A percentile compares a stretch with the other conserved stretches of the same genome.
Conservation (phyloP, 2,329 filamentous ascomycete genomes). For the Aspergillus brunneoviolaceus region DNA sequence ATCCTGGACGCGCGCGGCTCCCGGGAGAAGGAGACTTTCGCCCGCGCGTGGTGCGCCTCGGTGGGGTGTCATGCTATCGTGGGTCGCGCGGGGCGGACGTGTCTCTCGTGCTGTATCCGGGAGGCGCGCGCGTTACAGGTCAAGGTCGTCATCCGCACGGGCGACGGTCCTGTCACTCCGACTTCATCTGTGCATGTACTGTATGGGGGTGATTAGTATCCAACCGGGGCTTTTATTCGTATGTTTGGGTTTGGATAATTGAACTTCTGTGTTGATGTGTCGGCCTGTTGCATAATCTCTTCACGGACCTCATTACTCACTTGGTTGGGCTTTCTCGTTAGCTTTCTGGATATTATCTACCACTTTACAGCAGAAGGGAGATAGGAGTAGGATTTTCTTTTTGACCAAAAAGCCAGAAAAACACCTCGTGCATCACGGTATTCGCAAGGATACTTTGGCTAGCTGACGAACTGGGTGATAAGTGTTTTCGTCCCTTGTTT, state of each 20-base stretch:
- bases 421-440: too few relatives aligned
- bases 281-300: not conserved
- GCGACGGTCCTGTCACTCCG: conserved; percentile 17
- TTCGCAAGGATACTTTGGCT: too few relatives aligned
- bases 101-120: conserved; percentile 44
- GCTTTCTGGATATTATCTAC: too few relatives aligned
- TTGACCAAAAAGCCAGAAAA: too few relatives aligned
- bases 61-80: conserved; percentile 44
- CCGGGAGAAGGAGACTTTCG: conserved; percentile 41
- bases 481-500: too few relatives aligned
- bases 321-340: not conserved
- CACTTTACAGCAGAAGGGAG: too few relatives aligned
- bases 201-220: not conserved
- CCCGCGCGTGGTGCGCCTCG: conserved; percentile 46
- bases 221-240: too few relatives aligned
- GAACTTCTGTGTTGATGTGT: not conserved
- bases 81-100: conserved; percentile 40
- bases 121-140: conserved; percentile 44
- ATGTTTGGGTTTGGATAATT: too few relatives aligned
- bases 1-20: conserved; percentile 39
- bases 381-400: too few relatives aligned
- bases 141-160: conserved; percentile 41
- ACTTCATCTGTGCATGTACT: conserved; percentile 3
- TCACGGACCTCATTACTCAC: not conserved
- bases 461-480: too few relatives aligned